Conservation (phyloP, 176 grass and related monocot species). For the Raddia guianensis region DNA sequence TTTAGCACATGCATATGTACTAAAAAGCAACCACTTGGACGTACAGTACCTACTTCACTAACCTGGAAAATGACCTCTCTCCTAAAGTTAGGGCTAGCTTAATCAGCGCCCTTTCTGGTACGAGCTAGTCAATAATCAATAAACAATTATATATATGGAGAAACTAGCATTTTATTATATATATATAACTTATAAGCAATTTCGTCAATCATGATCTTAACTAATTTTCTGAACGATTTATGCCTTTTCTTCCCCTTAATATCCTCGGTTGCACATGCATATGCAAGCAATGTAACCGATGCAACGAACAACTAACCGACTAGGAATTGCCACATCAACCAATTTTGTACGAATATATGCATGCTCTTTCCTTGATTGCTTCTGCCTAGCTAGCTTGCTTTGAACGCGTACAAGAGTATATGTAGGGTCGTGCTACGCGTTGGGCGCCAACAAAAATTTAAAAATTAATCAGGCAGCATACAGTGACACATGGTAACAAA, state of each 20-base stretch:
- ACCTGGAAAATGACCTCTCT: slow-evolving; percentile 44
- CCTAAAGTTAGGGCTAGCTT: slow-evolving; percentile 31
- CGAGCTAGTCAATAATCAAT: neutral
- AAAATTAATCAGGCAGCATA: too few relatives aligned
- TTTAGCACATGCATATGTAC: neutral
- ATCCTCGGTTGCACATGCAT: neutral
- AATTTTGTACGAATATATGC: neutral
- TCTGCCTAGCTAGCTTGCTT: neutral
- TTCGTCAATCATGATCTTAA: neutral
- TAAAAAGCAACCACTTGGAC: slow-evolving; percentile 11
- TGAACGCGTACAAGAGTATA: too few relatives aligned
- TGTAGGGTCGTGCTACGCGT: too few relatives aligned
- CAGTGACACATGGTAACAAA: too few relatives aligned
- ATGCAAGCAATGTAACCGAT: neutral
- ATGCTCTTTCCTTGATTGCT: neutral
- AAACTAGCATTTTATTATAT: neutral
- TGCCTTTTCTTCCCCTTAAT: neutral
- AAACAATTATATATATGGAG: neutral
- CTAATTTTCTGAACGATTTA: neutral
- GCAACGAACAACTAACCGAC: slow-evolving; percentile 30
- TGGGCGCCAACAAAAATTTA: too few relatives aligned
- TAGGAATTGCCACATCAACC: slow-evolving; percentile 36
- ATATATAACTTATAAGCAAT: neutral
- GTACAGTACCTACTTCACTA: neutral
- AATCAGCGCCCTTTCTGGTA: neutral